Base-by-base conservation (phyloP, 805 yeast species). In the Starmerella vitae region DNA sequence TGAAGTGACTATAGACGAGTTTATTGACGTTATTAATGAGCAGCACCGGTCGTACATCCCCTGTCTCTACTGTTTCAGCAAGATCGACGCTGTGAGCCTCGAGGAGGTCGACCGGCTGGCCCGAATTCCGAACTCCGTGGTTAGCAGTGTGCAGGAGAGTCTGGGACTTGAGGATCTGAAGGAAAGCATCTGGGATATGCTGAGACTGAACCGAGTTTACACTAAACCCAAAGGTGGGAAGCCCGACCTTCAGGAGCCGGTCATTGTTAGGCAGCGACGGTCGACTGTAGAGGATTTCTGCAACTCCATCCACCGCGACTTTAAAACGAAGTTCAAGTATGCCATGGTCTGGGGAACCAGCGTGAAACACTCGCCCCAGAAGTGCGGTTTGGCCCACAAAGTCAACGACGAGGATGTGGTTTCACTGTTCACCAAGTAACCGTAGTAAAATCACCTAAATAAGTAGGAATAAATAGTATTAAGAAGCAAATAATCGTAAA, bases 331-430 rank as follows among this genome's bases (percentile, higher is more conserved):
- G 53, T 88, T 91, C 67, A 83, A 85, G 58, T 85, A 86, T 57
- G 97, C 97, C 0, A 62, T 85, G 53, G 95, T 88, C 5, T 88
- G 97, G 96, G 98, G 98, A 0, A 75, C 86, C 1, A 78, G 93
- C 34, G 80, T 96, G 5, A 91, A 91, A 58, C 94, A 84, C 56
- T 82, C 88, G 26, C 97, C 97, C 3, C 98, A 88, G 56, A 88
- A 88, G 56, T 88, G 97, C 66, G 97, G 98, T 0, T 65, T 88
- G 41, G 71, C 57, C 46, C 98, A 88, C 57, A 64, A 65, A 27
- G 78, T 91, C 12, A 74, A 81, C 50, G 97, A 88, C 56, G 96
- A 86, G 56, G 98, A 88, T 57, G 98, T 88, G 14, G 88, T 91
- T 18, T 78, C 91, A 36, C 74, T 88, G 41, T 84, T 88, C 36